Conservation (phyloP, 2,329 filamentous ascomycete species). For the Shiraia bambusicola region DNA sequence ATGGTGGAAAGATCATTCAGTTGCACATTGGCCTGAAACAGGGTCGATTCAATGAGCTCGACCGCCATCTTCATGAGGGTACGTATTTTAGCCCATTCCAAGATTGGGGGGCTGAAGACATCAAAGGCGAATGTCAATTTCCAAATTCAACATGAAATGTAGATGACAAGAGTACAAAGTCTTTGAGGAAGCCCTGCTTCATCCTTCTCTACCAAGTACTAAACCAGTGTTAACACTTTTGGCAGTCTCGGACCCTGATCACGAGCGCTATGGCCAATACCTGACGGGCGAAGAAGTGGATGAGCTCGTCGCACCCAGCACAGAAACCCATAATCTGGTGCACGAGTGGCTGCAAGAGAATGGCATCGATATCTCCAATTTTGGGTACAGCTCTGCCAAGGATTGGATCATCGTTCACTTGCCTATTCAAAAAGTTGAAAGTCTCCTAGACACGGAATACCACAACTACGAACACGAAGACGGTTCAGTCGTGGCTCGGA, state of each 20-base stretch:
- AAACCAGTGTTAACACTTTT: slow-evolving; percentile 1
- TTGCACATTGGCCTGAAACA: slow-evolving; percentile 63
- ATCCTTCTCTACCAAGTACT: no score
- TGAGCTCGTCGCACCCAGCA: slow-evolving; percentile 55
- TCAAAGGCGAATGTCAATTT: background rate
- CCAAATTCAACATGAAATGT: no score
- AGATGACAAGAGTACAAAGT: no score
- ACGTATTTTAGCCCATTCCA: slow-evolving; percentile 9
- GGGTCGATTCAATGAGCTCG: slow-evolving; percentile 56
- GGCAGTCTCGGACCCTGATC: slow-evolving; percentile 45
- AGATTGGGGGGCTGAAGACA: background rate
- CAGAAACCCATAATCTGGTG: slow-evolving; percentile 55
- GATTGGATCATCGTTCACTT: slow-evolving; percentile 60
- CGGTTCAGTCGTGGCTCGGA: slow-evolving; percentile 55
- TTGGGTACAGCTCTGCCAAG: slow-evolving; percentile 54
- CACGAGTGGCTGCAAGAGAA: slow-evolving; percentile 59
- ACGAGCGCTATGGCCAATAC: slow-evolving; percentile 58
- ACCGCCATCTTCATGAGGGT: slow-evolving; percentile 58
- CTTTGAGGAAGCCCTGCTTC: no score
- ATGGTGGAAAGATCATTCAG: slow-evolving; percentile 53
- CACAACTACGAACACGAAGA: slow-evolving; percentile 56
- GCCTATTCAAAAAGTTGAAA: slow-evolving; percentile 55
- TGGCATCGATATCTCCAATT: slow-evolving; percentile 50
- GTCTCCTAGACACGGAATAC: slow-evolving; percentile 54
- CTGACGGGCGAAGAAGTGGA: slow-evolving; percentile 55